Percentiles rank a stretch among this genome's conserved stretches.
Evolutionary conservation across 495 filamentous ascomycete species (phyloP).

Genomic region (Penicillium cataractarum): DNA sequence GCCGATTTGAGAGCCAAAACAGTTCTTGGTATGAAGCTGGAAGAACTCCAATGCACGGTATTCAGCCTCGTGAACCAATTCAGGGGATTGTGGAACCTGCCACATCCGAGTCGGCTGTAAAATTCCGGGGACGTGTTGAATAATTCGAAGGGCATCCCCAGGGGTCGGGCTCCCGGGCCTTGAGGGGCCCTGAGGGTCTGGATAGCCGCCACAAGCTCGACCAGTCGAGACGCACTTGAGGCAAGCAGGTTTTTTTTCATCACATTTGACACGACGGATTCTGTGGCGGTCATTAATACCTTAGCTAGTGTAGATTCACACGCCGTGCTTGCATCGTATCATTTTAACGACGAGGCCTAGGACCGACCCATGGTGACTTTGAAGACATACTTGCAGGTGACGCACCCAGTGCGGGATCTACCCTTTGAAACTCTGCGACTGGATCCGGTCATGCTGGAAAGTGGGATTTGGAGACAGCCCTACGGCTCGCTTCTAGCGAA

Average conservation of each 20-base stretch:
- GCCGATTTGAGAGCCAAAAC: slow-evolving; percentile 58
- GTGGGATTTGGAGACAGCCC: neutral
- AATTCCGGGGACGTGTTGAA: slow-evolving; percentile 24
- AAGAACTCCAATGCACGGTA: slow-evolving; percentile 63
- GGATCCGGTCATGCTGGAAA: slow-evolving; percentile 3
- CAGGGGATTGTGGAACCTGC: slow-evolving; percentile 14
- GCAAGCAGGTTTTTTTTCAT: slow-evolving; percentile 61
- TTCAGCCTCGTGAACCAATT: slow-evolving; percentile 35
- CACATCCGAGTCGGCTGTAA: slow-evolving; percentile 17
- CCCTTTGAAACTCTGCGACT: slow-evolving; percentile 10
- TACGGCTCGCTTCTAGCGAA: neutral
- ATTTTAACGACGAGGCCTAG: neutral
- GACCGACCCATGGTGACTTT: neutral
- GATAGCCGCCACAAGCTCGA: slow-evolving; percentile 43
- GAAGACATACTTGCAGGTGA: slow-evolving; percentile 53
- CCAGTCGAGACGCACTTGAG: slow-evolving; percentile 54
- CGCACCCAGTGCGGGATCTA: slow-evolving; percentile 49
- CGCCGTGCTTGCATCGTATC: neutral
- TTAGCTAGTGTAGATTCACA: neutral
- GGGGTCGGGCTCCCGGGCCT: neutral
- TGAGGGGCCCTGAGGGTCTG: neutral
- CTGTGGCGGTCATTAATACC: slow-evolving; percentile 31
- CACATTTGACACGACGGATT: slow-evolving; percentile 66
- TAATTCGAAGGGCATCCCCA: slow-evolving; percentile 13
- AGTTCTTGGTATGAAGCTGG: slow-evolving; percentile 57